Evolutionary conservation across 768 basidiomycete genomes (phyloP).

Genomic region (Butyriboletus loyo): DNA sequence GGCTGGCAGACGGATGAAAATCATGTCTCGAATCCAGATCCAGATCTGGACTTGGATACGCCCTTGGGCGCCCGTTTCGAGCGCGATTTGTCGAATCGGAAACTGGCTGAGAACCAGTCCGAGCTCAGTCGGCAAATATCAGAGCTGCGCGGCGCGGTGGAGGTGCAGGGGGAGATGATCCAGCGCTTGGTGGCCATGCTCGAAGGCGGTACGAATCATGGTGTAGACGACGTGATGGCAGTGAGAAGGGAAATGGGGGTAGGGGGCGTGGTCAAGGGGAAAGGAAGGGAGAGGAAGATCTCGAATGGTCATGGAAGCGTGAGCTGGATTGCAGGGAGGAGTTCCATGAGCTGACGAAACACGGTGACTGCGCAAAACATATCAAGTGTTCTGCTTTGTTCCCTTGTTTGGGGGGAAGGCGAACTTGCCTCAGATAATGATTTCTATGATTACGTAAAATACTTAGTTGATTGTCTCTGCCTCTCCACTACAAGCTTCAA

Average conservation of each 20-base stretch:
- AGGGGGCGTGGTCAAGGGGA: conserved; percentile 6
- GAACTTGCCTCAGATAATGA: not conserved
- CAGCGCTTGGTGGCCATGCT: conserved; percentile 20
- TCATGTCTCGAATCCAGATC: not conserved
- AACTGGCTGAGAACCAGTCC: conserved; percentile 63
- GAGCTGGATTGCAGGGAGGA: conserved; percentile 6
- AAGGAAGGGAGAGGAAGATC: conserved; percentile 8
- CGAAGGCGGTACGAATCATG: conserved; percentile 1
- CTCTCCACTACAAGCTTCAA: too few species aligned
- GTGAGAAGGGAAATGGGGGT: not conserved
- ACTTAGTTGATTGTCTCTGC: too few species aligned
- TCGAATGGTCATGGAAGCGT: not conserved
- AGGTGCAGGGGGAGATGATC: conserved; percentile 56
- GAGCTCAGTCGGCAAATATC: conserved; percentile 65
- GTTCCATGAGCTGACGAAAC: conserved; percentile 13
- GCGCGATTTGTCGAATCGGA: conserved; percentile 53
- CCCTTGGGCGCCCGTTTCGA: conserved; percentile 11
- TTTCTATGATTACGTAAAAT: too few species aligned
- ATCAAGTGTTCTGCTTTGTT: too few species aligned
- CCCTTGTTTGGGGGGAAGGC: not conserved
- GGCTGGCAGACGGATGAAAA: conserved; percentile 1
- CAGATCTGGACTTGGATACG: conserved; percentile 1
- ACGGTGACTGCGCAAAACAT: too few species aligned
- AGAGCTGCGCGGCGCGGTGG: conserved; percentile 53
- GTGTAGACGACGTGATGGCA: not conserved